phyloP scores from a whole-genome alignment of 208 protist genomes.

The Wallacemonas sp. region DNA sequence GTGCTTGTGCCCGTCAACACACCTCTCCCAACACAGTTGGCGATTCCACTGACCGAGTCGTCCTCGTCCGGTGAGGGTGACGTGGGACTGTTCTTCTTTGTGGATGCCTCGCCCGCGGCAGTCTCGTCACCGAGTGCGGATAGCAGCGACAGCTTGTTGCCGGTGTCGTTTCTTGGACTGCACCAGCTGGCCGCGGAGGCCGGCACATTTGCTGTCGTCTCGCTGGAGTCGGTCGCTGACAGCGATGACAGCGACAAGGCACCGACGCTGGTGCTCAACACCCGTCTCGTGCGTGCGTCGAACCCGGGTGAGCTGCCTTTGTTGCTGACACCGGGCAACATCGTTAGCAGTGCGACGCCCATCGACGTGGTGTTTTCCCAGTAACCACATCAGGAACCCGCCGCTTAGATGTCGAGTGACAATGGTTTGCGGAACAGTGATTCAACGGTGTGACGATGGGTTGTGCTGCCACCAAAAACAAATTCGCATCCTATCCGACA shows the following conservation, averaged over 20 bases:
- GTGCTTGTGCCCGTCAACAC: slow-evolving; percentile 38
- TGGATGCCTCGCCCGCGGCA: background rate
- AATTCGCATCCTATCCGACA: too few relatives aligned
- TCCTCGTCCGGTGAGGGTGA: background rate
- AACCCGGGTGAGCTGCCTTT: slow-evolving; percentile 3
- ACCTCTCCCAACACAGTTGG: slow-evolving; percentile 43
- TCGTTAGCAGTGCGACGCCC: slow-evolving; percentile 20
- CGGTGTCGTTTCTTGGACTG: background rate
- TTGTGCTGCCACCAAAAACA: too few relatives aligned
- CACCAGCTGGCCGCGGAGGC: background rate
- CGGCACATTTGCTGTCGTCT: slow-evolving; percentile 10
- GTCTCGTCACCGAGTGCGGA: background rate
- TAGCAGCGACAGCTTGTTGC: background rate
- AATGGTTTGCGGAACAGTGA: too few relatives aligned
- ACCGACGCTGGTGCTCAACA: slow-evolving; percentile 22
- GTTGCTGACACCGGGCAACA: slow-evolving; percentile 29
- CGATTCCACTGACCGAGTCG: slow-evolving; percentile 28
- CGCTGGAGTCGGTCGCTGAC: slow-evolving; percentile 23
- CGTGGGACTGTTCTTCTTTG: slow-evolving; percentile 1
- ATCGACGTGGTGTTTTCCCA: background rate
- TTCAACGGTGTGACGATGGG: too few relatives aligned
- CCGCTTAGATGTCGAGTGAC: too few relatives aligned
- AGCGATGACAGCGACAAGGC: slow-evolving; percentile 6
- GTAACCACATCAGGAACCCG: too few relatives aligned
- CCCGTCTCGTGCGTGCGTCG: slow-evolving; percentile 27